Conservation (phyloP, 495 filamentous ascomycete genomes). For the Pyrenula massariospora region DNA sequence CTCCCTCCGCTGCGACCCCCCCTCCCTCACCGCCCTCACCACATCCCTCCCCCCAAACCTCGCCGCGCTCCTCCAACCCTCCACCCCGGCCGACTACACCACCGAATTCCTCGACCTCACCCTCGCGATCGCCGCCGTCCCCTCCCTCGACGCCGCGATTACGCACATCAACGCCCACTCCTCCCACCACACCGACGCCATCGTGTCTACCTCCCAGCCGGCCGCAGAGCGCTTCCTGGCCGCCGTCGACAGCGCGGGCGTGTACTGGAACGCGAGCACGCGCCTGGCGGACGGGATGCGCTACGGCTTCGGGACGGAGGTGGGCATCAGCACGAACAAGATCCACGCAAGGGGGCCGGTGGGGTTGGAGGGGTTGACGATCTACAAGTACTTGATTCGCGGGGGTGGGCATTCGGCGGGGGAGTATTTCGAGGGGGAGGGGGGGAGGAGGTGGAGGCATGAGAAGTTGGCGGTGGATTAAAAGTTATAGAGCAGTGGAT, state of each 20-base stretch:
- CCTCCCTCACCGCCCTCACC: constrained; percentile 48
- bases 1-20: constrained; percentile 67
- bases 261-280: constrained; percentile 94
- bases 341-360: constrained; percentile 92
- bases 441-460: constrained; percentile 61
- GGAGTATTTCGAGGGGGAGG: constrained; percentile 59
- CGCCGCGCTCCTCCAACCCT: constrained; percentile 43
- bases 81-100: constrained; percentile 58
- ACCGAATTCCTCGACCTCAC: constrained; percentile 85
- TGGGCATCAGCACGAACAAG: constrained; percentile 97
- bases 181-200: constrained; percentile 91
- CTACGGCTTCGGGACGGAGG: constrained; percentile 95
- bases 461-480: constrained; percentile 40
- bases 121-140: constrained; percentile 73
- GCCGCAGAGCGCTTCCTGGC: constrained; percentile 70
- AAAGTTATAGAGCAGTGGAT: no score
- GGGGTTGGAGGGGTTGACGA: constrained; percentile 86
- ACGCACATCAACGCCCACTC: constrained; percentile 83
- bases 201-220: constrained; percentile 56
- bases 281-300: constrained; percentile 93
- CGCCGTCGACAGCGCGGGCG: constrained; percentile 77
- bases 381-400: constrained; percentile 86
- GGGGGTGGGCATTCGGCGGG: constrained; percentile 68
- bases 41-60: constrained; percentile 20
- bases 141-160: constrained; percentile 55